Evolutionary conservation across 2,329 filamentous ascomycete genomes (phyloP).

Genomic region (Colletotrichum shisoi): DNA sequence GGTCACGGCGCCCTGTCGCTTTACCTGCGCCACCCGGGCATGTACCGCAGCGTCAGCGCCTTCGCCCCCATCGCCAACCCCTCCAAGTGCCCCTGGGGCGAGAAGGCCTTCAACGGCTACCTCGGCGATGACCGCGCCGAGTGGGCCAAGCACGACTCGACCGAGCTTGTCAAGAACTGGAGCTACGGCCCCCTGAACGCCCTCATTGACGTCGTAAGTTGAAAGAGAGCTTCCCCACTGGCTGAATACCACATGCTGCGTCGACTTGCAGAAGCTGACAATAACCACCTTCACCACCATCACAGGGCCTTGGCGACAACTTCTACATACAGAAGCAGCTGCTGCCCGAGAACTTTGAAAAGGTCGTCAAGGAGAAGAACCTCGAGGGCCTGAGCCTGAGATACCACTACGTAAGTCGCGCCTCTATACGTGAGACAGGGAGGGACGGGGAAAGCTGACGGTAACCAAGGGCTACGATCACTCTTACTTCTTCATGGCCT

Average conservation of each 20-base stretch:
- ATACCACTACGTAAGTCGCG: constrained; percentile 73
- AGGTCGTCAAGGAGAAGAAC: constrained; percentile 78
- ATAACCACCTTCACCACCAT: background rate
- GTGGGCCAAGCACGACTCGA: constrained; percentile 92
- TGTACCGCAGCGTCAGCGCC: constrained; percentile 87
- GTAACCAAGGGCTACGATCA: constrained; percentile 82
- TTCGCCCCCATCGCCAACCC: constrained; percentile 93
- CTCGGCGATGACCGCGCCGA: constrained; percentile 77
- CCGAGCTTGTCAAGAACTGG: constrained; percentile 83
- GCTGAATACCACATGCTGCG: background rate
- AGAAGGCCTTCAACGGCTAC: constrained; percentile 94
- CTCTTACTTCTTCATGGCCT: constrained; percentile 95
- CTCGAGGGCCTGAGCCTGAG: constrained; percentile 77
- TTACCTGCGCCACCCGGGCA: constrained; percentile 88
- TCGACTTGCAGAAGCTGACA: background rate
- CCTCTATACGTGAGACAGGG: background rate
- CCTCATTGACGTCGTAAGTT: constrained; percentile 83
- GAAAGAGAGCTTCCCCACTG: background rate
- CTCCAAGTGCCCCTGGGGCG: constrained; percentile 84
- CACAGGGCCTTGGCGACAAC: constrained; percentile 86
- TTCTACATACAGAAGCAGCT: constrained; percentile 96
- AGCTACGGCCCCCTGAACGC: constrained; percentile 72
- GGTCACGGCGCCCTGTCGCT: constrained; percentile 93
- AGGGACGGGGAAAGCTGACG: background rate
- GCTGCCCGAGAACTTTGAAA: constrained; percentile 89